Evolutionary conservation across 352 stramenopile species (phyloP).

Genomic region (Saprolegnia diclina): DNA sequence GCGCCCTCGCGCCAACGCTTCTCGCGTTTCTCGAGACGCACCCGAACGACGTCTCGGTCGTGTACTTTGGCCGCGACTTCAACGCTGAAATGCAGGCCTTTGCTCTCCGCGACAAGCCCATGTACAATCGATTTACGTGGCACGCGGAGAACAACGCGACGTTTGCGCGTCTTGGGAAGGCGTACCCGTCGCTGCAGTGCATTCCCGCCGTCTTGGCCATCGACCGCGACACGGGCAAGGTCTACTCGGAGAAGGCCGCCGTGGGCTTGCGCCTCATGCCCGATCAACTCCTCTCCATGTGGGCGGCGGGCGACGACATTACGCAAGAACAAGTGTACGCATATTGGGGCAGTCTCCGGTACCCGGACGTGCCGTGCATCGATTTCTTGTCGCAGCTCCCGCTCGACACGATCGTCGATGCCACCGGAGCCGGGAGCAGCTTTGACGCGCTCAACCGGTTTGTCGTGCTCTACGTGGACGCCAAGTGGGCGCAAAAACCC

Average conservation of each 20-base stretch:
- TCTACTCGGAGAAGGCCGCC: not conserved
- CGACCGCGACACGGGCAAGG: conserved; percentile 11
- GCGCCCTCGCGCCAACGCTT: conserved; percentile 55
- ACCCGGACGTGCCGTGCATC: not conserved
- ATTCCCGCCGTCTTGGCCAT: conserved; percentile 4
- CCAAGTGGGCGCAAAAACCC: not conserved
- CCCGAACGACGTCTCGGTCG: conserved; percentile 4
- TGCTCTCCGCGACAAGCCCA: not conserved
- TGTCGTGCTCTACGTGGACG: conserved; percentile 2
- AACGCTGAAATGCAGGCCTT: not conserved
- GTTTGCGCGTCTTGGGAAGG: not conserved
- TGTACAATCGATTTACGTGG: not conserved
- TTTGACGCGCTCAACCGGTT: not conserved
- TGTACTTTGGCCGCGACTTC: conserved; percentile 6
- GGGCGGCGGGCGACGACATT: not conserved
- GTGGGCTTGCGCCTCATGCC: not conserved
- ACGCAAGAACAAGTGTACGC: conserved; percentile 3
- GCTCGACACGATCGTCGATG: conserved; percentile 1
- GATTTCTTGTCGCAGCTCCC: conserved; percentile 10
- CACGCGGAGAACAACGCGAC: not conserved
- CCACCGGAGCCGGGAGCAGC: not conserved
- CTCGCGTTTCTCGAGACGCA: not conserved
- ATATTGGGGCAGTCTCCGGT: not conserved
- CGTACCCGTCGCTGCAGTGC: conserved; percentile 2
- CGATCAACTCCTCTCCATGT: not conserved